Base-by-base conservation (phyloP, 2,329 filamentous ascomycete species). In the Magnaporthiopsis rhizophila region DNA sequence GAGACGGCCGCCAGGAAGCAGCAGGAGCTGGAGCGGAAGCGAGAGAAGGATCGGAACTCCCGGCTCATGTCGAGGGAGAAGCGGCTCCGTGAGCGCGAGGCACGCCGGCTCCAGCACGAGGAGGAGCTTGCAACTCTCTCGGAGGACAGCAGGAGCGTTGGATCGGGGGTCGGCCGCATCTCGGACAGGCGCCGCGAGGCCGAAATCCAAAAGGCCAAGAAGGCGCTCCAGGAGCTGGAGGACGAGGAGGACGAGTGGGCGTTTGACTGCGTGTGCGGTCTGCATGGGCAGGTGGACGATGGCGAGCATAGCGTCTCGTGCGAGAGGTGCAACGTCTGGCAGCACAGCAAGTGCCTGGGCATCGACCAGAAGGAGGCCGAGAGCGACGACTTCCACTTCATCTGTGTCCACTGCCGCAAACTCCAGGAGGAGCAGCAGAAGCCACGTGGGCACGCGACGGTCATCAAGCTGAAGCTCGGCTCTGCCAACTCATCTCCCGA, bases 281-380 rank as follows among this genome's bases (percentile, higher is more conserved):
- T 92, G 28, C 88, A 97, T 74, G 95, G 95, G 28, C 89, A 96
- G 70, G 91, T 97, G 65, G 95, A 99, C 71, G 95, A 98, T 73
- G 95, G 95, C 50, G 89, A 91, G 9, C 93, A 97, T 73, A 97
- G 92, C 73, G 88, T 99, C 68, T 90, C 93, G 34, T 99, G 95
- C 76, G 95, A 99, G 73, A 88, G 83, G 69, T 99, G 95, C 80
- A 96, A 89, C 72, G 89, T 96, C 61, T 99, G 95, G 95, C 94
- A 98, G 74, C 95, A 99, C 73, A 96, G 92, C 80, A 91, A 90
- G 71, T 99, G 95, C 72, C 84, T 97, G 66, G 89, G 88, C 57
- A 90, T 98, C 67, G 84, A 85, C 59, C 85, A 96, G 70, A 79
- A 83, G 66, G 89, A 93, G 67, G 93, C 92, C 0, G 94, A 97